These are phyloP conservation scores for Punica granatum DNA, from an alignment of 345 rosid genomes.

Conservation along the genomic window DNA sequence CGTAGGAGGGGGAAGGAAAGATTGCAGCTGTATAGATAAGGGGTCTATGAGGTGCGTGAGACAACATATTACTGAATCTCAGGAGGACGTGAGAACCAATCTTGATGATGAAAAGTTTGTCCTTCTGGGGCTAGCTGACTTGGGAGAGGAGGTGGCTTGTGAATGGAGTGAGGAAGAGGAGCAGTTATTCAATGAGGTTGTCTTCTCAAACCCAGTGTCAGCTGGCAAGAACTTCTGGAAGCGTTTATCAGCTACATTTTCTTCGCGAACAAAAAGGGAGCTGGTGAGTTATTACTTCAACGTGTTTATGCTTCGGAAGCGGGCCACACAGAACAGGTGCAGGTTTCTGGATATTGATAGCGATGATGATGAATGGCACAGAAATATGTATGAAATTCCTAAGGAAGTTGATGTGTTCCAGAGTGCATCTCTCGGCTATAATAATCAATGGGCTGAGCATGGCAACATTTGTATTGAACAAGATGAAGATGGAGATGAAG, in stretches of 20 bases:
- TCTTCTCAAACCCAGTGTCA: conserved; percentile 49
- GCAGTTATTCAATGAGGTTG: conserved; percentile 39
- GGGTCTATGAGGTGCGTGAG: conserved; percentile 52
- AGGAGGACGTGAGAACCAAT: conserved; percentile 26
- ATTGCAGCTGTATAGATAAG: conserved; percentile 50
- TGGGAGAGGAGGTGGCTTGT: conserved; percentile 66
- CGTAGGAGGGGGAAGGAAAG: conserved; percentile 37
- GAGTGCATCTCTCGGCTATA: not conserved
- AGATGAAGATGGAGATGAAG: conserved; percentile 1
- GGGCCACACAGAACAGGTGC: conserved; percentile 67
- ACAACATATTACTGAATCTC: conserved; percentile 60
- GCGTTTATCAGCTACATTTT: conserved; percentile 35
- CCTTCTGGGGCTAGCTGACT: conserved; percentile 53
- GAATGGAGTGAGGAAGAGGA: conserved; percentile 72
- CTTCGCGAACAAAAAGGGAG: conserved; percentile 48
- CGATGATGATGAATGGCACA: conserved; percentile 75
- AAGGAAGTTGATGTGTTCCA: conserved; percentile 34
- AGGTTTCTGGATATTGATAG: conserved; percentile 46
- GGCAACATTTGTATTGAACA: not conserved
- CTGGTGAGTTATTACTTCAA: conserved; percentile 79
- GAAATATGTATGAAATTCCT: conserved; percentile 19
- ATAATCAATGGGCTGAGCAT: not conserved
- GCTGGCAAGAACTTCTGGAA: conserved; percentile 60
- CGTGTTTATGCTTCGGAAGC: conserved; percentile 57
- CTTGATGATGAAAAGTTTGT: conserved; percentile 43